phyloP scores from a whole-genome alignment of 176 grass and related monocot genomes.

The Musa itinerans region DNA sequence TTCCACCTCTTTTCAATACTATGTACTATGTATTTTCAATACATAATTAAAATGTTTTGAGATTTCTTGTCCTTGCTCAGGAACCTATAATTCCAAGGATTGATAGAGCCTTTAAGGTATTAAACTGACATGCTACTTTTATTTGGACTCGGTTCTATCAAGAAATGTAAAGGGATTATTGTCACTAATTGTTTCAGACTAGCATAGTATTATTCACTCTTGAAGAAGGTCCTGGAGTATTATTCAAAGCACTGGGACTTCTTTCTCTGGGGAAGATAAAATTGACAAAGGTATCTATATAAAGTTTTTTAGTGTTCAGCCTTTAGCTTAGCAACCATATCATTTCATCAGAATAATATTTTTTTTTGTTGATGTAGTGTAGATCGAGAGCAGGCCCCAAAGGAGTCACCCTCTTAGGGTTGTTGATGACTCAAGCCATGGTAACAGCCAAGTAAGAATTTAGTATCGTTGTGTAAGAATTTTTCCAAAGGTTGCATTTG shows the following conservation, averaged over 20 bases:
- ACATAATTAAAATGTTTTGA: constrained; percentile 41
- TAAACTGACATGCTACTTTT: not conserved
- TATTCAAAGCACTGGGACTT: constrained; percentile 41
- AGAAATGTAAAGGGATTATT: not conserved
- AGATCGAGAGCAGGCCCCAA: constrained; percentile 57
- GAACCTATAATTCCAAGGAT: constrained; percentile 32
- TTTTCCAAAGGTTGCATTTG: too few species aligned
- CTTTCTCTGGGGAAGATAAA: constrained; percentile 46
- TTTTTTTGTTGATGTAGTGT: constrained; percentile 1
- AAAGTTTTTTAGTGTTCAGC: not conserved
- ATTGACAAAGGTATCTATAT: constrained; percentile 40
- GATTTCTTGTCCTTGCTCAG: constrained; percentile 44
- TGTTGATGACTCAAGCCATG: constrained; percentile 37
- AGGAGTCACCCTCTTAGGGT: constrained; percentile 36
- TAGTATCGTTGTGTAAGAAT: too few species aligned
- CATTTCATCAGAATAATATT: too few species aligned
- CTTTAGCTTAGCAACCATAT: not conserved
- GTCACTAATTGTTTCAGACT: constrained; percentile 22
- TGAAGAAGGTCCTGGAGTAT: constrained; percentile 36
- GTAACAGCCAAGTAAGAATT: too few species aligned
- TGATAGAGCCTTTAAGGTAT: constrained; percentile 43
- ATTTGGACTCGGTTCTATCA: not conserved
- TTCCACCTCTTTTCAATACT: too few species aligned
- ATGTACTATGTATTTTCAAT: too few species aligned
- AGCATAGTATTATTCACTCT: constrained; percentile 52